These are phyloP conservation scores for Tetraselmis chui DNA, from an alignment of 139 green algal species.

Conservation along the genomic window DNA sequence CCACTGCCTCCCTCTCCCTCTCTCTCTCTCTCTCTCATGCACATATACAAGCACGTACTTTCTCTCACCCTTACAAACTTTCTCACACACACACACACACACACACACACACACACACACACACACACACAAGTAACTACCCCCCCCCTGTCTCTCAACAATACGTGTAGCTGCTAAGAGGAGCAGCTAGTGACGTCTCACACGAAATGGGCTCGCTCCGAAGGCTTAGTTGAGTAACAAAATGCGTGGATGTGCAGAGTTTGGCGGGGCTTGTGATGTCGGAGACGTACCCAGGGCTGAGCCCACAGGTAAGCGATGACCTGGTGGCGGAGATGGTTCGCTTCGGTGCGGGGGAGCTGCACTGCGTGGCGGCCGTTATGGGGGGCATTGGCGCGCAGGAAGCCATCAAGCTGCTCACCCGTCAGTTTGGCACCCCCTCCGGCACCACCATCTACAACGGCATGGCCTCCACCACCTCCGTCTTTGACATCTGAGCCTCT, in stretches of 20 bases:
- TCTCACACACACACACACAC: too few relatives aligned
- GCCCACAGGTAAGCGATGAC: neutral
- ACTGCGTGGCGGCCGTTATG: slow-evolving; percentile 78
- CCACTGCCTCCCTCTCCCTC: neutral
- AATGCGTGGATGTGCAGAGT: too few relatives aligned
- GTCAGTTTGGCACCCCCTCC: slow-evolving; percentile 80
- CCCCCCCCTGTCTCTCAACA: too few relatives aligned
- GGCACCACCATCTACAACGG: slow-evolving; percentile 86
- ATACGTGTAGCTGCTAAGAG: too few relatives aligned
- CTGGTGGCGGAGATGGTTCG: slow-evolving; percentile 13
- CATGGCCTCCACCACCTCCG: slow-evolving; percentile 52
- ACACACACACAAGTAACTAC: too few relatives aligned
- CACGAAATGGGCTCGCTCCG: too few relatives aligned
- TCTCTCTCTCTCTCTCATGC: neutral
- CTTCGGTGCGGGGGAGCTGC: slow-evolving; percentile 74
- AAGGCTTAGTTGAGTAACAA: too few relatives aligned
- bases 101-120: too few relatives aligned
- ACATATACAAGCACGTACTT: neutral
- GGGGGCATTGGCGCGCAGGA: slow-evolving; percentile 91
- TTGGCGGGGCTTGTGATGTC: neutral
- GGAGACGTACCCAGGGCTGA: neutral
- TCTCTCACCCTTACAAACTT: too few relatives aligned
- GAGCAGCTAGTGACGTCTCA: too few relatives aligned
- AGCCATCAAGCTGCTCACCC: slow-evolving; percentile 92
- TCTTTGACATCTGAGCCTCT: slow-evolving; percentile 25